phyloP scores from a whole-genome alignment of 2,329 filamentous ascomycete species.

The Apiospora saccharicola region DNA sequence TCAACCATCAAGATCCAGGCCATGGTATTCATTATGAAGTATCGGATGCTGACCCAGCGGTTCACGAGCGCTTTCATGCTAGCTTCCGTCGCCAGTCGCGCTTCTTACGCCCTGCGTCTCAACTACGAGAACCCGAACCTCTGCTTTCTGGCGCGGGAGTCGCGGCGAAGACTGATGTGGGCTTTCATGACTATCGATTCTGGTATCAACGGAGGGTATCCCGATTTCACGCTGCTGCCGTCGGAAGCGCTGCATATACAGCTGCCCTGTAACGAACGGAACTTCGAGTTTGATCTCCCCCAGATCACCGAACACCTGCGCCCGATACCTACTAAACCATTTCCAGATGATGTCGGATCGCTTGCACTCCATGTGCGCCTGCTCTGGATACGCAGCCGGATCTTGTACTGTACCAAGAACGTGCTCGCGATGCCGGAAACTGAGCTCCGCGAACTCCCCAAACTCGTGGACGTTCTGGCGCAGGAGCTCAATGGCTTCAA shows the following conservation, averaged over 20 bases:
- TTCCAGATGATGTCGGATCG: constrained; percentile 62
- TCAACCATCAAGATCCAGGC: constrained; percentile 63
- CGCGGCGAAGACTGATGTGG: constrained; percentile 55
- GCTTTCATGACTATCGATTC: constrained; percentile 54
- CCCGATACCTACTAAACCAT: constrained; percentile 51
- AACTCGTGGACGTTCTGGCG: constrained; percentile 55
- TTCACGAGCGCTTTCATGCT: constrained; percentile 58
- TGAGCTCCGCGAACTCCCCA: constrained; percentile 54
- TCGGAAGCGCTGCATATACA: constrained; percentile 48
- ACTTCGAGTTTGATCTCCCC: constrained; percentile 60
- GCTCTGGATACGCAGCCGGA: constrained; percentile 60
- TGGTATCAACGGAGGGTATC: constrained; percentile 50
- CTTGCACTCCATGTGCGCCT: constrained; percentile 64
- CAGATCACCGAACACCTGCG: constrained; percentile 58
- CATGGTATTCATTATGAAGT: constrained; percentile 55
- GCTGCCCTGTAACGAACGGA: constrained; percentile 53
- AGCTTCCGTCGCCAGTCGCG: constrained; percentile 53
- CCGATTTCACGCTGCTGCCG: constrained; percentile 50
- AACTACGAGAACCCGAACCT: constrained; percentile 56
- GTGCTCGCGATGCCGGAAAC: constrained; percentile 50
- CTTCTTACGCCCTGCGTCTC: constrained; percentile 57
- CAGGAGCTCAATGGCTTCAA: constrained; percentile 58
- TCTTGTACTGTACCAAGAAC: constrained; percentile 61
- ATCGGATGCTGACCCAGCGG: constrained; percentile 53
- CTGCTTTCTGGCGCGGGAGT: constrained; percentile 53